A percentile compares a stretch with the other conserved stretches of the same genome.
Evolutionary conservation across 2,329 filamentous ascomycete genomes (phyloP).

Genomic region (Neopestalotiopsis rosae): DNA sequence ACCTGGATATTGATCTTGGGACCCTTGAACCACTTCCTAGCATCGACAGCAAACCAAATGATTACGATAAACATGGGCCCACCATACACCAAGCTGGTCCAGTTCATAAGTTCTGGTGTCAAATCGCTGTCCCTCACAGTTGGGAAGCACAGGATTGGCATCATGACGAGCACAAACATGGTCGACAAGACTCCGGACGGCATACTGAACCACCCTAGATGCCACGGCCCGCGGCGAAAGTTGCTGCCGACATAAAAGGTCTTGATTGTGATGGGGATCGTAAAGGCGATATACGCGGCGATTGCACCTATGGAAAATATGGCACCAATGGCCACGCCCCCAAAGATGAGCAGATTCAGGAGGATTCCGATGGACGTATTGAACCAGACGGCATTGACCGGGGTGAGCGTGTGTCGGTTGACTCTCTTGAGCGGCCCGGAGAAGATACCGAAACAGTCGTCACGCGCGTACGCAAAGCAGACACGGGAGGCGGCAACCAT

Average conservation of each 20-base stretch:
- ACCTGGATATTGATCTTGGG: constrained; percentile 69
- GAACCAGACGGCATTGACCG: constrained; percentile 74
- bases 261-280: constrained; percentile 62
- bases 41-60: constrained; percentile 68
- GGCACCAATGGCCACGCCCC: constrained; percentile 66
- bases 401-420: constrained; percentile 65
- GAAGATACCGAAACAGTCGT: constrained; percentile 68
- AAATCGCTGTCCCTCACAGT: constrained; percentile 60
- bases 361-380: constrained; percentile 65
- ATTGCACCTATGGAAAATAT: constrained; percentile 75
- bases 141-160: constrained; percentile 72
- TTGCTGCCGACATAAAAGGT: constrained; percentile 64
- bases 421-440: constrained; percentile 64
- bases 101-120: constrained; percentile 64
- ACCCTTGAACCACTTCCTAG: constrained; percentile 72
- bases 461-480: constrained; percentile 75
- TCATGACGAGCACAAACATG: constrained; percentile 67
- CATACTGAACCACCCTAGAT: constrained; percentile 64
- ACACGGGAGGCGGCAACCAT: constrained; percentile 71
- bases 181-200: constrained; percentile 62
- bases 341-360: constrained; percentile 69
- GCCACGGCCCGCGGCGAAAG: constrained; percentile 72
- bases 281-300: constrained; percentile 68
- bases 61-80: constrained; percentile 63
- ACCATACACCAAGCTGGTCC: constrained; percentile 61